Evolutionary conservation across 2,329 filamentous ascomycete species (phyloP).

Genomic region (Daldinia eschscholtzii): DNA sequence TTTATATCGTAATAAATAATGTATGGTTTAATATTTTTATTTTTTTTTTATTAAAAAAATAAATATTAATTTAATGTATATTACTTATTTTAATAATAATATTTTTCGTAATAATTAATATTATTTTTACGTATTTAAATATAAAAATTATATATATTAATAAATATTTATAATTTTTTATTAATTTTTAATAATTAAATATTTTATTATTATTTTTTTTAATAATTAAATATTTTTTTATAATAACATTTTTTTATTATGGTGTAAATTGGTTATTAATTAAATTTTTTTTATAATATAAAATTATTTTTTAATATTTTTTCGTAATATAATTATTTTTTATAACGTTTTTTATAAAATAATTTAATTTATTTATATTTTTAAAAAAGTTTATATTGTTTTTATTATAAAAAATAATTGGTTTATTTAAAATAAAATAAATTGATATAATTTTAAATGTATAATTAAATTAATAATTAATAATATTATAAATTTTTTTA

Average conservation of each 20-base stretch:
- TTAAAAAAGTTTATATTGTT: neutral
- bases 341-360: neutral
- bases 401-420: neutral
- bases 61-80: neutral
- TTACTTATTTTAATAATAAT: neutral
- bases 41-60: neutral
- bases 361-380: neutral
- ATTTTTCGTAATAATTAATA: neutral
- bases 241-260: neutral
- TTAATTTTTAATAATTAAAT: conserved; percentile 3
- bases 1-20: neutral
- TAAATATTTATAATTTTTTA: neutral
- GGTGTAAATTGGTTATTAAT: neutral
- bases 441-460: neutral
- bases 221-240: neutral
- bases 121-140: conserved; percentile 1
- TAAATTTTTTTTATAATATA: neutral
- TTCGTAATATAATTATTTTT: neutral
- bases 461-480: neutral
- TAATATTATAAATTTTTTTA: neutral
- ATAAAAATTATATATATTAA: neutral
- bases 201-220: neutral
- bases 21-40: conserved; percentile 2
- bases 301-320: neutral
- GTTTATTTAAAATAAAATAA: neutral